Base-by-base conservation (phyloP, 1,139 yeast genomes). In the Spathaspora sp. region DNA sequence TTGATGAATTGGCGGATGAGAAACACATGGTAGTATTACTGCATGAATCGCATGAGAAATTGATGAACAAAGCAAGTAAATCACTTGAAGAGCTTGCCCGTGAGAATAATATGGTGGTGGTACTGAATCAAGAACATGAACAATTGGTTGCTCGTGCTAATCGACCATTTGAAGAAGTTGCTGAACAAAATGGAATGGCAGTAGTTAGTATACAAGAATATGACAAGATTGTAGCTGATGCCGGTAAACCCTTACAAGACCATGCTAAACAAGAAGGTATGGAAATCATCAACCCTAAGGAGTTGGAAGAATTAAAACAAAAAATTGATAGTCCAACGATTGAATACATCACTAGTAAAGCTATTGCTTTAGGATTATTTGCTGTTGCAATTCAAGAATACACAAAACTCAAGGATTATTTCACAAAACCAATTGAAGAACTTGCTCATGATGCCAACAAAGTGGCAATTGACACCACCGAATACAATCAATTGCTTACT, bases 381-480 rank as follows among this genome's bases (percentile, higher is more conserved):
- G 23, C 23, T 20, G 7, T 20, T 20, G 23, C 23, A 20, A 20
- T 20, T 20, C 51, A 47, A 36, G 53, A 51, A 25, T 49, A 47
- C 20, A 31, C 39, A 26, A 36, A 31, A 20, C 44, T 51, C 9
- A 43, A 48, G 40, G 27, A 27, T 36, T 29, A 37, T 29, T 55
- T 52, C 9, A 44, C 43, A 17, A 43, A 43, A 33, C 44, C 54
- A 29, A 29, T 50, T 24, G 49, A 45, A 37, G 54, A 53, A 25
- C 38, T 48, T 31, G 56, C 56, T 9, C 42, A 46, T 13, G 55
- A 43, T 10, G 24, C 34, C 23, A 64, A 64, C 8, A 60, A 70
- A 44, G 63, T 67, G 3, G 62, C 72, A 0, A 51, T 72, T 36
- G 50, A 61, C 2, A 48, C 38, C 15, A 46, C 41, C 7, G 58